These are phyloP conservation scores for Aegilops umbellulata DNA, from an alignment of 176 grass and related monocot species.

Conservation along the genomic window DNA sequence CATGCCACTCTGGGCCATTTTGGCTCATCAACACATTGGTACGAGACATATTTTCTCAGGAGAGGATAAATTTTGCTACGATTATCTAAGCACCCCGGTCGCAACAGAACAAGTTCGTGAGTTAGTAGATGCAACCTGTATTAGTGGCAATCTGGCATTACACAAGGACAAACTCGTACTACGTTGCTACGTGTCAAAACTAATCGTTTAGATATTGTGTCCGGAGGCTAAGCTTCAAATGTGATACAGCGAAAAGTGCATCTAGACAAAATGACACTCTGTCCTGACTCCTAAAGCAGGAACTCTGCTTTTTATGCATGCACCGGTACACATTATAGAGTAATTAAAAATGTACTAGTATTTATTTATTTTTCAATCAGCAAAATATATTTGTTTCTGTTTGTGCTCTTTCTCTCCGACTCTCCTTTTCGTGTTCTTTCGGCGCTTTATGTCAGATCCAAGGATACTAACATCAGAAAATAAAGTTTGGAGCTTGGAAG, in stretches of 20 bases:
- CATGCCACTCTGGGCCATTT: no score
- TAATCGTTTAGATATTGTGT: background rate
- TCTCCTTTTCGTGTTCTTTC: background rate
- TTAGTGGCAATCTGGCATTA: no score
- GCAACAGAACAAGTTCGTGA: background rate
- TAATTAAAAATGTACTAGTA: background rate
- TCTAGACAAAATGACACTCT: constrained; percentile 38
- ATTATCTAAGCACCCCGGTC: no score
- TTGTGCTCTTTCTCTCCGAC: background rate
- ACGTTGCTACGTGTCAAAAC: background rate
- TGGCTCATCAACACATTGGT: no score
- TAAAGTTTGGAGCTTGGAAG: background rate
- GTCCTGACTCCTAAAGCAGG: constrained; percentile 1
- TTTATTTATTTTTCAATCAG: no score
- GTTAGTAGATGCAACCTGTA: background rate
- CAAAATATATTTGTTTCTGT: constrained; percentile 11
- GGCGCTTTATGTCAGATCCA: constrained; percentile 24
- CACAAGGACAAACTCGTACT: no score
- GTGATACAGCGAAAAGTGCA: constrained; percentile 30
- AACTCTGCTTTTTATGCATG: constrained; percentile 9
- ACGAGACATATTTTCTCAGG: no score
- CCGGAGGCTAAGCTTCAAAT: background rate
- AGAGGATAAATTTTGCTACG: no score
- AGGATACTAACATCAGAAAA: constrained; percentile 13
- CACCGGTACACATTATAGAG: background rate